Conservation (phyloP, 192 early-diverging fungal species). For the Radiomyces spectabilis region DNA sequence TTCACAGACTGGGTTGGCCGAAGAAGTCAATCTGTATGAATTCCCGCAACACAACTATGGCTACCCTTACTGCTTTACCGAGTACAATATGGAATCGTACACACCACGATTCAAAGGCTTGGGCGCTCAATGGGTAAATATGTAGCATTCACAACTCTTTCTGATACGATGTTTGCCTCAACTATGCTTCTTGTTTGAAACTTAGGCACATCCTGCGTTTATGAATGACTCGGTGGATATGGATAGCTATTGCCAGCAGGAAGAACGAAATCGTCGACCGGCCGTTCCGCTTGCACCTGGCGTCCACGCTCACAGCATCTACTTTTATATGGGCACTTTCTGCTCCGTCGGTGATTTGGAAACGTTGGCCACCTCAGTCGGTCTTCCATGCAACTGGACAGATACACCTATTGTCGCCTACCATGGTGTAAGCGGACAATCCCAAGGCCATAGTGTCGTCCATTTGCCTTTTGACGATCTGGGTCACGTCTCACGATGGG, state of each 20-base stretch:
- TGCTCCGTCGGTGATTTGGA: slow-evolving; percentile 17
- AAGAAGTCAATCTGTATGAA: slow-evolving; percentile 21
- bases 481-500: slow-evolving; percentile 16
- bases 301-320: slow-evolving; percentile 3
- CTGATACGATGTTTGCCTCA: not conserved
- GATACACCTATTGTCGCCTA: slow-evolving; percentile 22
- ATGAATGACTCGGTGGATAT: not conserved
- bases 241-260: slow-evolving; percentile 13
- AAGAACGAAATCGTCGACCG: slow-evolving; percentile 8
- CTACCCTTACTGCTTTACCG: slow-evolving; percentile 15
- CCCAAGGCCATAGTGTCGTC: slow-evolving; percentile 9
- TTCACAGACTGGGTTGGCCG: not conserved
- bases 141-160: not conserved
- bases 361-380: slow-evolving; percentile 14
- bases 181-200: not conserved
- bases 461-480: slow-evolving; percentile 22
- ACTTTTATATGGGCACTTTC: slow-evolving; percentile 14
- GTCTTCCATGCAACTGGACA: slow-evolving; percentile 27
- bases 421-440: not conserved
- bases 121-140: slow-evolving; percentile 4
- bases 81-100: not conserved
- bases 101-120: not conserved
- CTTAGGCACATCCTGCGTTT: slow-evolving; percentile 6
- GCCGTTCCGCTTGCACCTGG: slow-evolving; percentile 5
- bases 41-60: slow-evolving; percentile 10